Conservation (phyloP, 441 rosid species). For the Adansonia grandidieri region DNA sequence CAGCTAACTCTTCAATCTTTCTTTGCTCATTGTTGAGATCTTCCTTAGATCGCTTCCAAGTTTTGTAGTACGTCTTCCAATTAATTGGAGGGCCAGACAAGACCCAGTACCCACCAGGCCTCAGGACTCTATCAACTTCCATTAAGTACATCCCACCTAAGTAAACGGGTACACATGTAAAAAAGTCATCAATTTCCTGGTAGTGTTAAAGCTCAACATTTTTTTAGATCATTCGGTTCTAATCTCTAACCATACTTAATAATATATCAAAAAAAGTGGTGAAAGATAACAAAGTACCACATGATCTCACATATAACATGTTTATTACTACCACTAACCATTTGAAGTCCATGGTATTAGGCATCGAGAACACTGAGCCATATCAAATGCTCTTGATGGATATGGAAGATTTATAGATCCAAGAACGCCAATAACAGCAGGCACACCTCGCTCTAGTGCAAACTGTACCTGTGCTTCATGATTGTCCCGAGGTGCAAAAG, state of each 20-base stretch:
- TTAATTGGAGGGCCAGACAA: constrained; percentile 91
- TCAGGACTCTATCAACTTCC: constrained; percentile 88
- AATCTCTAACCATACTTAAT: not conserved
- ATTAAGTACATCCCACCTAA: constrained; percentile 75
- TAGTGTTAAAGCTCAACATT: not conserved
- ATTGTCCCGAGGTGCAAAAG: constrained; percentile 69
- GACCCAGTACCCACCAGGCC: constrained; percentile 94
- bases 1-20: constrained; percentile 72
- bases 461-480: constrained; percentile 78
- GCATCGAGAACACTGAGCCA: constrained; percentile 81
- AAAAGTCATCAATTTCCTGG: constrained; percentile 25
- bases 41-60: constrained; percentile 77
- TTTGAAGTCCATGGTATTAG: constrained; percentile 71
- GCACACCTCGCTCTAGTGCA: constrained; percentile 75
- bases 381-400: constrained; percentile 70
- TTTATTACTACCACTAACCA: constrained; percentile 44
- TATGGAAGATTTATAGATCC: constrained; percentile 64
- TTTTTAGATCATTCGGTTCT: not conserved
- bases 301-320: not conserved
- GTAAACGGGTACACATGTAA: constrained; percentile 30
- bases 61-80: constrained; percentile 78
- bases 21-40: constrained; percentile 78
- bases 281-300: constrained; percentile 3
- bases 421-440: constrained; percentile 67
- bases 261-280: constrained; percentile 9